phyloP scores from a whole-genome alignment of 169 alveolate genomes.

The Perkinsus chesapeaki region DNA sequence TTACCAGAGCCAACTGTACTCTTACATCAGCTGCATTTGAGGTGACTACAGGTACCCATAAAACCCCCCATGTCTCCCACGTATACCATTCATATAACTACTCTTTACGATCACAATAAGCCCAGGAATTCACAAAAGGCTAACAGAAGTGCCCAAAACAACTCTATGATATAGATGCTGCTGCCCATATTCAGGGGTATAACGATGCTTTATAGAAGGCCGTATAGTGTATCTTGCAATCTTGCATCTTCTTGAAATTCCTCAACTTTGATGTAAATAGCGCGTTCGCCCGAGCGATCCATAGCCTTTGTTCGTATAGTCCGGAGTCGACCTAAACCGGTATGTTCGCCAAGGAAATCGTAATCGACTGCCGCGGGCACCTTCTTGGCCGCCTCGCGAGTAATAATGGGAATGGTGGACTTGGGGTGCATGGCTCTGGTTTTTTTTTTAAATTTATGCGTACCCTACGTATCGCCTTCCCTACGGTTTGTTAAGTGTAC shows the following conservation, averaged over 20 bases:
- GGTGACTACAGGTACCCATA: too few species aligned
- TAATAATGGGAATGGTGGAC: background rate
- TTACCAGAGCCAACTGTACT: too few species aligned
- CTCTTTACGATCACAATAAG: too few species aligned
- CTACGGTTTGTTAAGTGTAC: background rate
- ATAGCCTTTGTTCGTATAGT: background rate
- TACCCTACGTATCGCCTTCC: background rate
- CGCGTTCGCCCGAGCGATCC: conserved; percentile 8
- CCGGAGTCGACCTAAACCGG: conserved; percentile 7
- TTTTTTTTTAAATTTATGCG: background rate
- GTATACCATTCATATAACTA: too few species aligned
- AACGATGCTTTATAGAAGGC: too few species aligned
- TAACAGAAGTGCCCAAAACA: too few species aligned
- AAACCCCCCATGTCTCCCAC: too few species aligned
- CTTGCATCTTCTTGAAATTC: background rate
- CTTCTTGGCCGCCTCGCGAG: conserved; percentile 95
- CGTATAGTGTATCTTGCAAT: background rate
- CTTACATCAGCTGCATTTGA: too few species aligned
- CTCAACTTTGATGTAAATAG: background rate
- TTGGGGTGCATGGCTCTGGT: background rate
- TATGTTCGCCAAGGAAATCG: conserved; percentile 53
- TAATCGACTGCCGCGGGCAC: conserved; percentile 97
- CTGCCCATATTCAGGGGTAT: too few species aligned
- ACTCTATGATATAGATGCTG: too few species aligned
- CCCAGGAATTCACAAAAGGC: too few species aligned